Conservation (phyloP, 768 basidiomycete genomes). For the Stropharia rugosoannulata region DNA sequence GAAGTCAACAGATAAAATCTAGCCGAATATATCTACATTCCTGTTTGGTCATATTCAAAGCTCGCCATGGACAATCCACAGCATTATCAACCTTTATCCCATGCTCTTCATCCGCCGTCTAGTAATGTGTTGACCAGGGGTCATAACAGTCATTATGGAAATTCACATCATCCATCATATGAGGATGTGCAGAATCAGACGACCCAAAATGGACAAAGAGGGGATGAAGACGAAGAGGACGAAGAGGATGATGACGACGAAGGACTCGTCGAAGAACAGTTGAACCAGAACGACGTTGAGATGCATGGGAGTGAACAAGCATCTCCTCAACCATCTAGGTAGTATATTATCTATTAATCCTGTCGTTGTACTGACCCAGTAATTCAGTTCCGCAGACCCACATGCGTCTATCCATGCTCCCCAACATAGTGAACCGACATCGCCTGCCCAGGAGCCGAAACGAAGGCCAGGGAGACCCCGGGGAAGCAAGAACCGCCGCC, state of each 20-base stretch:
- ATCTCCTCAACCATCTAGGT: slow-evolving; percentile 34
- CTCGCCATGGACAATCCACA: slow-evolving; percentile 65
- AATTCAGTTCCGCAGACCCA: slow-evolving; percentile 19
- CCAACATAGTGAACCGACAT: slow-evolving; percentile 26
- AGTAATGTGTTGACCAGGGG: slow-evolving; percentile 19
- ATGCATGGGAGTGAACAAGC: slow-evolving; percentile 37
- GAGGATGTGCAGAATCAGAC: slow-evolving; percentile 24
- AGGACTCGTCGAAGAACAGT: slow-evolving; percentile 68
- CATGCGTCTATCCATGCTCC: slow-evolving; percentile 19
- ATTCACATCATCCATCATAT: slow-evolving; percentile 19
- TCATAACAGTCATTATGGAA: slow-evolving; percentile 19
- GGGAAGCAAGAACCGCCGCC: slow-evolving; percentile 74
- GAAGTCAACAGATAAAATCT: not conserved
- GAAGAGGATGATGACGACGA: slow-evolving; percentile 77
- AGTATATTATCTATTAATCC: slow-evolving; percentile 1
- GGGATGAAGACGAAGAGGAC: slow-evolving; percentile 56
- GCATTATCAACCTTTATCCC: slow-evolving; percentile 78
- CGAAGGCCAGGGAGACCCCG: slow-evolving; percentile 77
- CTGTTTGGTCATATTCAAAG: slow-evolving; percentile 2
- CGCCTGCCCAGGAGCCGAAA: slow-evolving; percentile 47
- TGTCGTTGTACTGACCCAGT: slow-evolving; percentile 1
- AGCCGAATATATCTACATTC: not conserved
- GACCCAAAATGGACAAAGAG: slow-evolving; percentile 23
- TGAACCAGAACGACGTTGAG: slow-evolving; percentile 47
- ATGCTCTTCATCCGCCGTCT: slow-evolving; percentile 67